These are phyloP conservation scores for Phytophthora sp. DNA, from an alignment of 352 stramenopile genomes.

Conservation along the genomic window DNA sequence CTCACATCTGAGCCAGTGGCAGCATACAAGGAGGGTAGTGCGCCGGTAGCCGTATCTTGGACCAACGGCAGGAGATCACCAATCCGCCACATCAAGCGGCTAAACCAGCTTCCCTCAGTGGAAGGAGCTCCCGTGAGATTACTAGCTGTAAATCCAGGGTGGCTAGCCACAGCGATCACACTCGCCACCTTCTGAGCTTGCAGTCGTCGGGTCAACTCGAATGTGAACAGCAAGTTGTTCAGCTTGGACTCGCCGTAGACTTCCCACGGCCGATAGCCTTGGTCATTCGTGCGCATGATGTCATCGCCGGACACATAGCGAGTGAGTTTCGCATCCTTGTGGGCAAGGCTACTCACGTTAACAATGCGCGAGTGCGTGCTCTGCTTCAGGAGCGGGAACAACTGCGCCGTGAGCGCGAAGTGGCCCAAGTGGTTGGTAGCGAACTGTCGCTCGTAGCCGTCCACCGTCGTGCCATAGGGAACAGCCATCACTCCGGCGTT, in stretches of 20 bases:
- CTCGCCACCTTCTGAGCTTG: conserved; percentile 23
- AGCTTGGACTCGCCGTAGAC: conserved; percentile 58
- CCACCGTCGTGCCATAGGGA: conserved; percentile 24
- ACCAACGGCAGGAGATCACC: no score
- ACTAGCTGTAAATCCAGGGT: conserved; percentile 55
- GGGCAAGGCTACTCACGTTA: conserved; percentile 42
- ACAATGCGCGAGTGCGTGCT: conserved; percentile 35
- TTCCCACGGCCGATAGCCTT: conserved; percentile 38
- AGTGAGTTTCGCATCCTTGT: conserved; percentile 27
- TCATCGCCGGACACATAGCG: conserved; percentile 32
- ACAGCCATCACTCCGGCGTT: conserved; percentile 67
- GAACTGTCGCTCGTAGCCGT: conserved; percentile 64
- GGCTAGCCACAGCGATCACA: conserved; percentile 31
- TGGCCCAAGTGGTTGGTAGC: conserved; percentile 67
- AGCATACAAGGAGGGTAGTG: conserved; percentile 47
- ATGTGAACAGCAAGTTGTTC: conserved; percentile 56
- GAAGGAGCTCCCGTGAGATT: no score
- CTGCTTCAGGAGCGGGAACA: conserved; percentile 46
- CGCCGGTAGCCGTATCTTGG: conserved; percentile 35
- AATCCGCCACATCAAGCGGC: no score
- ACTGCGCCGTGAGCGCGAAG: conserved; percentile 52
- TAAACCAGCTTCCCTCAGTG: no score
- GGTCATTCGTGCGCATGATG: conserved; percentile 35
- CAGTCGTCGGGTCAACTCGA: conserved; percentile 47
- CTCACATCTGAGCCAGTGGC: conserved; percentile 28